These are phyloP conservation scores for Panicum miliaceum DNA, from an alignment of 176 grass and related monocot genomes.

Conservation along the genomic window DNA sequence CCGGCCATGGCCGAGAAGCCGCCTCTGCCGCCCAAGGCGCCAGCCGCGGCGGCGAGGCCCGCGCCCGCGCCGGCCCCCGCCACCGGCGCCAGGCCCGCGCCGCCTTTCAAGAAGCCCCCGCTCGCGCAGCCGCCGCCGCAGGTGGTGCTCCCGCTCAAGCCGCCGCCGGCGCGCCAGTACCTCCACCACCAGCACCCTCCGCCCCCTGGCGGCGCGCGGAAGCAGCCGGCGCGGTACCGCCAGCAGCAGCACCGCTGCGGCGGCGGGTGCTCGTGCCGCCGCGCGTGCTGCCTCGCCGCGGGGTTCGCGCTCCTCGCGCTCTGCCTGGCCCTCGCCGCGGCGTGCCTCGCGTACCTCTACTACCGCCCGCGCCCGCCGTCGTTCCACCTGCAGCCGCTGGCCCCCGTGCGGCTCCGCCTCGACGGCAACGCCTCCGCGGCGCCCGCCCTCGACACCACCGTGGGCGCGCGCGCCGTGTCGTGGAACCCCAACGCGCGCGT, in stretches of 20 bases:
- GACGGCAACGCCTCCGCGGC: slow-evolving; percentile 22
- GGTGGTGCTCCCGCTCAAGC: slow-evolving; percentile 54
- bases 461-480: slow-evolving; percentile 40
- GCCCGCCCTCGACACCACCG: slow-evolving; percentile 55
- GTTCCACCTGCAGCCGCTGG: slow-evolving; percentile 68
- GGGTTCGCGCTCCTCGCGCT: slow-evolving; percentile 43
- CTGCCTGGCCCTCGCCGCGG: slow-evolving; percentile 55
- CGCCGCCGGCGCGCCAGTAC: slow-evolving; percentile 52
- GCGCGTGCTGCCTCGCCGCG: slow-evolving; percentile 55
- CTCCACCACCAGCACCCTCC: slow-evolving; percentile 10
- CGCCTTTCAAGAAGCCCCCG: slow-evolving; percentile 39
- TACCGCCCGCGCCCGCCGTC: slow-evolving; percentile 75
- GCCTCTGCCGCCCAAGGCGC: slow-evolving; percentile 4
- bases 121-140: slow-evolving; percentile 26
- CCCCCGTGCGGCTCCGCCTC: slow-evolving; percentile 53
- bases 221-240: slow-evolving; percentile 22
- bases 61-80: background rate
- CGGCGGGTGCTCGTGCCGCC: slow-evolving; percentile 52
- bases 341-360: slow-evolving; percentile 80
- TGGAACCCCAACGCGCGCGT: slow-evolving; percentile 81
- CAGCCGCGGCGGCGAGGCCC: background rate
- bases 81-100: slow-evolving; percentile 46
- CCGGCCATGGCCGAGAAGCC: slow-evolving; percentile 53
- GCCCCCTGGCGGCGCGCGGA: background rate
- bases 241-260: slow-evolving; percentile 18